phyloP scores from a whole-genome alignment of 2,329 filamentous ascomycete genomes.

The Trichothecium roseum region DNA sequence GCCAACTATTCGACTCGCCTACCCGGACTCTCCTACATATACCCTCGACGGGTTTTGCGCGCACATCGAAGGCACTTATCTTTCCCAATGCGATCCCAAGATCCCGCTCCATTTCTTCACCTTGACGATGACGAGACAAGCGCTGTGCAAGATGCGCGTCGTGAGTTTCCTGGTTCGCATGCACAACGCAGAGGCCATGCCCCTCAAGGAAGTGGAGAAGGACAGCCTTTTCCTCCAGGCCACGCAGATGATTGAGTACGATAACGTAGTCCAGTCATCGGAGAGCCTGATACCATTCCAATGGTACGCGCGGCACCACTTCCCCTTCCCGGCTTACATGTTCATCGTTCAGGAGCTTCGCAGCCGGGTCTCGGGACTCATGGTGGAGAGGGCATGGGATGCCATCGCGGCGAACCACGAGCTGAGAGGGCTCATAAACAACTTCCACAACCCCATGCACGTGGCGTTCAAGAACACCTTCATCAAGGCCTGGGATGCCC shows the following conservation, averaged over 20 bases:
- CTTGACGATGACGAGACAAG: slow-evolving; percentile 43
- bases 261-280: slow-evolving; percentile 42
- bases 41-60: slow-evolving; percentile 43
- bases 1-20: slow-evolving; percentile 34
- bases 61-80: slow-evolving; percentile 46
- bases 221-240: slow-evolving; percentile 43
- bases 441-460: slow-evolving; percentile 45
- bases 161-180: slow-evolving; percentile 41
- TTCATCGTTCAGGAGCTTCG: slow-evolving; percentile 47
- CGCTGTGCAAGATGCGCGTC: slow-evolving; percentile 46
- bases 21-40: slow-evolving; percentile 35
- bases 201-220: slow-evolving; percentile 34
- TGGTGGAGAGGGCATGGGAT: slow-evolving; percentile 49
- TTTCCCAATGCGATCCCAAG: slow-evolving; percentile 45
- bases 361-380: slow-evolving; percentile 37
- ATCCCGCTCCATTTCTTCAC: slow-evolving; percentile 51
- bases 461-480: slow-evolving; percentile 46
- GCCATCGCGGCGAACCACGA: slow-evolving; percentile 46
- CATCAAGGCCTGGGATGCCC: slow-evolving; percentile 52
- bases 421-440: slow-evolving; percentile 35
- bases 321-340: slow-evolving; percentile 52
- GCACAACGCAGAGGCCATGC: slow-evolving; percentile 25
- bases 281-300: slow-evolving; percentile 40
- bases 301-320: slow-evolving; percentile 50
- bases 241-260: slow-evolving; percentile 48